Evolutionary conservation across 2,329 filamentous ascomycete species (phyloP), one percentile per base, ranked within the genome.

Genomic region (Cladosporium sp.): DNA sequence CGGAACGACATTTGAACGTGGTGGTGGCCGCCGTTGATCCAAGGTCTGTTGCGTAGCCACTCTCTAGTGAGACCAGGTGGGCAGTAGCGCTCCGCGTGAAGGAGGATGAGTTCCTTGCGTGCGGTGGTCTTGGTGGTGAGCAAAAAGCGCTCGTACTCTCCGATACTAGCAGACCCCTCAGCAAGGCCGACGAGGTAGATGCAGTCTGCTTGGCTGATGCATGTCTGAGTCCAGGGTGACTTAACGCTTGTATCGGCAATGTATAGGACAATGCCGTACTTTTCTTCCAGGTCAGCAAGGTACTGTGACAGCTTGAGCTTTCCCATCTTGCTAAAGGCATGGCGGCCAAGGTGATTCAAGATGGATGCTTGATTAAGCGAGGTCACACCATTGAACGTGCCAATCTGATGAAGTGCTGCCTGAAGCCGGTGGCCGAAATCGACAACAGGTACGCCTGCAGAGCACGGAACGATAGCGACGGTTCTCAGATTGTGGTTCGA

Each of bases 11-110:
- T 97, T 63, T 99, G 93, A 12, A 99, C 88, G 60, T 99, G 93
- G 64, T 95, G 93, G 66, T 99, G 95, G 4, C 92, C 92, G 13
- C 93, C 93, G 58, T 97, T 99, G 69, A 99, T 93, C 93, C 93
- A 99, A 55, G 95, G 84, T 1, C 93, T 85, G 62, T 96, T 96
- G 55, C 70, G 64, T 12, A 99, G 73, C 93, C 93, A 99, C 27
- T 86, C 83, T 45, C 93, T 78, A 0, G 93, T 96, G 30, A 96
- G 68, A 0, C 93, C 93, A 4, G 90, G 85, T 0, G 81, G 78
- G 38, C 89, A 95, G 68, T 91, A 97, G 43, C 91, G 81, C 61
- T 99, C 93, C 0, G 87, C 76, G 66, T 99, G 95, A 2, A 99
- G 73, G 19, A 99, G 73, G 1, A 99, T 90, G 2, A 99, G 76